These are phyloP conservation scores for Xylaria castorea DNA, from an alignment of 495 filamentous ascomycete species.

Conservation along the genomic window DNA sequence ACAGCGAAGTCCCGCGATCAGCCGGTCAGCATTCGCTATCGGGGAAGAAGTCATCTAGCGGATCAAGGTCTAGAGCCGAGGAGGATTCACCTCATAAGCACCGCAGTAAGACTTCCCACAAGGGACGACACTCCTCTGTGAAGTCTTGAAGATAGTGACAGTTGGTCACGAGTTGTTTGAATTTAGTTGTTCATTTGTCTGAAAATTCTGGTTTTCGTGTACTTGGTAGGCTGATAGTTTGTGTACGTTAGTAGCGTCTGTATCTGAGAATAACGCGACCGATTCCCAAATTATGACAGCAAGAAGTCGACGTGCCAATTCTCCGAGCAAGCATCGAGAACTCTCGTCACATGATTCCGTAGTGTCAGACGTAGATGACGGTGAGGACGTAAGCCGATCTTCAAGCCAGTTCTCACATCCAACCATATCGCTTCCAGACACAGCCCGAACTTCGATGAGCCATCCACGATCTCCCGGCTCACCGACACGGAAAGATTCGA, in stretches of 20 bases:
- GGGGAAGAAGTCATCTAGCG: background rate
- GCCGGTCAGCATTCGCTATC: background rate
- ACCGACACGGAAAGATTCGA: too few species aligned
- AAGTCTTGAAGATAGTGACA: background rate
- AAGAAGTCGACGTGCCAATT: background rate
- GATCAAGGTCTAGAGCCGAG: background rate
- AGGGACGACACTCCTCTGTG: background rate
- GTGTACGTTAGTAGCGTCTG: background rate
- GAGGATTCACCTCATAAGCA: background rate
- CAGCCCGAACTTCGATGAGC: background rate
- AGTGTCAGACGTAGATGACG: background rate
- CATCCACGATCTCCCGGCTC: background rate
- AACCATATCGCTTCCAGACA: background rate
- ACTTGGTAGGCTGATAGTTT: background rate
- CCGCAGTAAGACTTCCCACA: background rate
- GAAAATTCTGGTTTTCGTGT: background rate
- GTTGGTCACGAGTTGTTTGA: background rate
- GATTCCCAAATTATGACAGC: background rate
- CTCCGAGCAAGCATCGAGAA: background rate
- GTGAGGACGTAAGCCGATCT: background rate
- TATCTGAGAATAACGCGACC: background rate
- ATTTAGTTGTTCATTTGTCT: background rate
- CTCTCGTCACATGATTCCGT: background rate
- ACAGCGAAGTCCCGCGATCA: background rate
- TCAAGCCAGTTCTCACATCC: background rate